These are phyloP conservation scores for Phellopilus nigrolimitatus DNA, from an alignment of 1,284 basidiomycete genomes.

Conservation along the genomic window DNA sequence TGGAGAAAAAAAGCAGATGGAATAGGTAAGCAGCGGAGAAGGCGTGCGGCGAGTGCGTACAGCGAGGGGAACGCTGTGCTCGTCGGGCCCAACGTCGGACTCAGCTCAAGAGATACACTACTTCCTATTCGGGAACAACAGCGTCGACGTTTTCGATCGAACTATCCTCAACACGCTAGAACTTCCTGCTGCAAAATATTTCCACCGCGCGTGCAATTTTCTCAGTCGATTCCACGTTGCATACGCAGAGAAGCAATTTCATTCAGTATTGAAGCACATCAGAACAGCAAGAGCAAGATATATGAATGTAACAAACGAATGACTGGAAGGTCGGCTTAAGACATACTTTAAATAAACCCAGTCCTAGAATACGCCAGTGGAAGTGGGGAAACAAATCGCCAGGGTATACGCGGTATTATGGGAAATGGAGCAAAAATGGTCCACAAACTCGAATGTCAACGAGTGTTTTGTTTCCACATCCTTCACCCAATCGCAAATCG, in stretches of 20 bases:
- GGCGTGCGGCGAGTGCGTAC: background rate
- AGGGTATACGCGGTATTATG: constrained; percentile 15
- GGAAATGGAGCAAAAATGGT: constrained; percentile 9
- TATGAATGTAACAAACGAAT: constrained; percentile 15
- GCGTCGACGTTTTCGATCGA: background rate
- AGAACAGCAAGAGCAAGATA: constrained; percentile 5
- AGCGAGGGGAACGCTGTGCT: background rate
- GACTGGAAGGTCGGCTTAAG: constrained; percentile 12
- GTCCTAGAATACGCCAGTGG: constrained; percentile 4
- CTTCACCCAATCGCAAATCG: background rate
- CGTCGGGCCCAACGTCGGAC: background rate
- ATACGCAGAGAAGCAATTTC: background rate
- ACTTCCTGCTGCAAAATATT: too few species aligned
- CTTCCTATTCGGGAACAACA: constrained; percentile 3
- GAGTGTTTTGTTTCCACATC: constrained; percentile 1
- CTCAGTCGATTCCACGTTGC: background rate
- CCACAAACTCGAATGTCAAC: constrained; percentile 10
- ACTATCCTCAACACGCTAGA: background rate
- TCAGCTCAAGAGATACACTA: background rate
- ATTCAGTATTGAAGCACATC: background rate
- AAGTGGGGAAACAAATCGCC: constrained; percentile 4
- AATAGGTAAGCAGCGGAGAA: background rate
- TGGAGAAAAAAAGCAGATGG: background rate
- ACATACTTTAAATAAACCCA: constrained; percentile 11
- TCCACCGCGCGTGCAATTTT: too few species aligned